Conservation (phyloP, 164 flowering plant species). For the Kalanchoe fedtschenkoi region DNA sequence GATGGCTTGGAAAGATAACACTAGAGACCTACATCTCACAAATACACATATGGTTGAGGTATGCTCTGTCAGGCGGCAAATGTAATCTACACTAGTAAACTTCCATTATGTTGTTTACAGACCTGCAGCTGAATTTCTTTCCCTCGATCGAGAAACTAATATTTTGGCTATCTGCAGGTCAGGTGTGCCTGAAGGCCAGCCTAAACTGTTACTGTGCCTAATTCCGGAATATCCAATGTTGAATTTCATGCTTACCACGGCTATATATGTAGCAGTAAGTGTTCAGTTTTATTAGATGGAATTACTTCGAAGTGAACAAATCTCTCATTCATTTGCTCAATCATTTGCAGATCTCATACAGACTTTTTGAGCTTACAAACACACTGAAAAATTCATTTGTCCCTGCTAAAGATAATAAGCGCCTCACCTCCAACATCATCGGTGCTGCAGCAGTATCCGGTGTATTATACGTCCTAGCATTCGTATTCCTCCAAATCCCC, state of each 20-base stretch:
- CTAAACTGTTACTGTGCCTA: constrained; percentile 64
- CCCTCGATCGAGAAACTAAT: too few relatives aligned
- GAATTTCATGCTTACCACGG: constrained; percentile 84
- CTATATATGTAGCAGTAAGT: constrained; percentile 70
- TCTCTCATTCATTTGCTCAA: neutral
- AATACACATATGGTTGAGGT: constrained; percentile 97
- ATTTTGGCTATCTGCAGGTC: constrained; percentile 44
- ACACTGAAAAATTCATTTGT: constrained; percentile 67
- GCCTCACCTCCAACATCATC: constrained; percentile 46
- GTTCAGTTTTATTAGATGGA: neutral
- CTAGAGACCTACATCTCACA: constrained; percentile 97
- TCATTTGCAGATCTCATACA: constrained; percentile 57
- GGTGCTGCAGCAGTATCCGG: constrained; percentile 34
- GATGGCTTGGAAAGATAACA: constrained; percentile 99
- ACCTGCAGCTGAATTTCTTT: too few relatives aligned
- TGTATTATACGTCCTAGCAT: constrained; percentile 42
- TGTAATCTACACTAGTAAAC: neutral
- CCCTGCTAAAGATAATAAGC: constrained; percentile 69
- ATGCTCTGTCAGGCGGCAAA: constrained; percentile 6
- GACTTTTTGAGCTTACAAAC: constrained; percentile 76
- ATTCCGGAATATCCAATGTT: constrained; percentile 79
- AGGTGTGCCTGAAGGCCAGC: constrained; percentile 82
- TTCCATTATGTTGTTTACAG: too few relatives aligned
- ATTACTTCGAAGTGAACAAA: neutral
- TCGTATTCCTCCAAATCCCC: constrained; percentile 42